Evolutionary conservation across 805 yeast genomes (phyloP), one percentile per base, ranked within the genome.

Genomic region (Nakazawaea wickerhamii): DNA sequence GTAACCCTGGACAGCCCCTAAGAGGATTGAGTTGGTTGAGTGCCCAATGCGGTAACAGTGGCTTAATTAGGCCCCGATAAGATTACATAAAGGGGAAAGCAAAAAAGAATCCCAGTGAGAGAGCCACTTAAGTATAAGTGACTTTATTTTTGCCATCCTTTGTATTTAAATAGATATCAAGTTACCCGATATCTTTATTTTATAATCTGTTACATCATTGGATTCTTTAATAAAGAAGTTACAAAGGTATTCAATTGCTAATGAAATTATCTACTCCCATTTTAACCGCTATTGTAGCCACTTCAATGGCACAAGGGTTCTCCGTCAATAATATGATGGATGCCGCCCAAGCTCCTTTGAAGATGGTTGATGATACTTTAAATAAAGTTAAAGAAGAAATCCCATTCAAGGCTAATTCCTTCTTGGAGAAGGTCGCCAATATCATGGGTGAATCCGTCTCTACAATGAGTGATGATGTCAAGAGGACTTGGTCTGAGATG

Each of bases 401-500:
- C 20, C 26, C 9, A 27, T 13, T 21, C 7, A 26, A 30, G 21
- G 11, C 7, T 15, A 15, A 23, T 23, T 19, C 38, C 19, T 23
- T 38, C 4, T 35, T 43, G 21, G 46, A 43, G 34, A 37, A 75
- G 43, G 80, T 80, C 40, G 66, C 81, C 15, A 64, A 65, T 31
- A 71, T 72, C 23, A 58, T 79, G 52, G 71, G 75, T 42, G 68
- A 76, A 48, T 75, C 81, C 3, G 43, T 71, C 22, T 77, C 71
- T 22, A 50, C 66, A 13, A 51, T 81, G 35, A 66, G 83, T 14
- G 55, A 63, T 4, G 78, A 72, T 10, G 60, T 81, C 38, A 71
- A 74, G 55, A 47, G 57, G 20, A 55, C 73, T 25, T 83, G 90
- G 90, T 54, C 73, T 21, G 88, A 82, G 31, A 74, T 82, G 79